Base-by-base conservation (phyloP, 2,329 filamentous ascomycete genomes). In the Chaetomium sp. region DNA sequence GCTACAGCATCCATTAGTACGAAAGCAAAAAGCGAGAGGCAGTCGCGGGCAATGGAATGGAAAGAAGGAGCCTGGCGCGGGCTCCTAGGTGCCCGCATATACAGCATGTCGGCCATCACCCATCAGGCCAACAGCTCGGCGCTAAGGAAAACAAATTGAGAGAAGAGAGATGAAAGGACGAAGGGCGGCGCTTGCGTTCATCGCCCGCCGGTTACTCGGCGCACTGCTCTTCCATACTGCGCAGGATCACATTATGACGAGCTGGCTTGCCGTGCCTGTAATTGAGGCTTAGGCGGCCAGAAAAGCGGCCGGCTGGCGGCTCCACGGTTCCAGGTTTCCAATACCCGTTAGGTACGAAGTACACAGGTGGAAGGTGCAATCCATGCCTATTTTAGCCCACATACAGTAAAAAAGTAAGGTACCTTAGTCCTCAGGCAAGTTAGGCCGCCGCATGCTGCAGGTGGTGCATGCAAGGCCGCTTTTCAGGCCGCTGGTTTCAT, bases 111-210 rank as follows among this genome's bases (percentile, higher is more conserved):
- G 56, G 56, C 25, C 56, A 33, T 47, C 3, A 42, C 38, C n/a
- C 57, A 56, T 51, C 54, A 62, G 63, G 60, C 57, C 60, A 38
- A 55, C 57, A 10, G 47, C 29, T 53, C 56, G 27, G 59, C 55
- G 54, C 53, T 42, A 63, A 23, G 42, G 31, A 55, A 57, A 66
- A 55, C 47, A 38, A 42, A 47, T 54, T 3, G 33, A 49, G 19
- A 23, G 45, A 42, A 51, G 33, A 53, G 49, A 42, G 21, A 49
- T 58, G 56, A 58, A 49, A 31, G 42, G 56, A 16, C 5, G 13
- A 49, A 27, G 19, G 38, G 23, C 38, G 38, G 38, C 56, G 42
- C 56, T 47, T 49, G 25, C 38, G 47, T 33, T 19, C 16, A 33
- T 29, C 38, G 16, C 13, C 16, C 16, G n/a, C 38, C 33, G 16